A percentile compares a stretch with the other conserved stretches of the same genome.
These are phyloP conservation scores for Bruguiera gymnorhiza DNA, from an alignment of 345 rosid species.

Conservation along the genomic window DNA sequence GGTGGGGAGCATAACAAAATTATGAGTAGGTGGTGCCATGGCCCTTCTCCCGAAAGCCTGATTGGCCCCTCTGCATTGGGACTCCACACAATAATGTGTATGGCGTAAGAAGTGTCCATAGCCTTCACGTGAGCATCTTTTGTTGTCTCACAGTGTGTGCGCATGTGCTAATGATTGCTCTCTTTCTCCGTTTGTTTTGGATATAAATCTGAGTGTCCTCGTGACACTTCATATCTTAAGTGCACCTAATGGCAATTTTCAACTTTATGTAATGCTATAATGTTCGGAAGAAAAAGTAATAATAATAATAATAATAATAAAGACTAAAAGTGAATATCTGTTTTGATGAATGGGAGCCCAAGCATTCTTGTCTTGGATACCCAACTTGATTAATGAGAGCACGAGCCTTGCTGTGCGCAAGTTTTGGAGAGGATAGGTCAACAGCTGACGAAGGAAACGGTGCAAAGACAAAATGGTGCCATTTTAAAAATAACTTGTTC, in stretches of 20 bases:
- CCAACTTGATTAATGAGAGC: no score
- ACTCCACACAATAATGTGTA: not conserved
- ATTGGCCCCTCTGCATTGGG: not conserved
- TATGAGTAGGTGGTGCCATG: constrained; percentile 5
- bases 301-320: not conserved
- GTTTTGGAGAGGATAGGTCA: no score
- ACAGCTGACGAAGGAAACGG: no score
- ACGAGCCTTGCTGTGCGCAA: no score
- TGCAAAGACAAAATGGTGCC: no score
- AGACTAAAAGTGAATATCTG: constrained; percentile 11
- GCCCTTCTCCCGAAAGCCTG: not conserved
- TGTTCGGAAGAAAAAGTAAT: constrained; percentile 9
- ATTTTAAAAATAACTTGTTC: no score
- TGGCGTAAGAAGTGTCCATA: constrained; percentile 30
- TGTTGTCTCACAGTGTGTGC: constrained; percentile 37
- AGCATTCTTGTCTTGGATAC: no score
- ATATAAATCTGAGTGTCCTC: not conserved
- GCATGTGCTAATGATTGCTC: constrained; percentile 15
- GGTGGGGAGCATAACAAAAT: not conserved
- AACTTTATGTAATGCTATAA: constrained; percentile 19
- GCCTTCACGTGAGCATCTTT: constrained; percentile 49
- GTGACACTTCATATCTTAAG: not conserved
- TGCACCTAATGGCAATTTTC: constrained; percentile 14
- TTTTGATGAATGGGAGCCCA: constrained; percentile 8
- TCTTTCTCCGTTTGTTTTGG: not conserved